Evolutionary conservation across 2,329 filamentous ascomycete species (phyloP).

Genomic region (Colletotrichum sidae): DNA sequence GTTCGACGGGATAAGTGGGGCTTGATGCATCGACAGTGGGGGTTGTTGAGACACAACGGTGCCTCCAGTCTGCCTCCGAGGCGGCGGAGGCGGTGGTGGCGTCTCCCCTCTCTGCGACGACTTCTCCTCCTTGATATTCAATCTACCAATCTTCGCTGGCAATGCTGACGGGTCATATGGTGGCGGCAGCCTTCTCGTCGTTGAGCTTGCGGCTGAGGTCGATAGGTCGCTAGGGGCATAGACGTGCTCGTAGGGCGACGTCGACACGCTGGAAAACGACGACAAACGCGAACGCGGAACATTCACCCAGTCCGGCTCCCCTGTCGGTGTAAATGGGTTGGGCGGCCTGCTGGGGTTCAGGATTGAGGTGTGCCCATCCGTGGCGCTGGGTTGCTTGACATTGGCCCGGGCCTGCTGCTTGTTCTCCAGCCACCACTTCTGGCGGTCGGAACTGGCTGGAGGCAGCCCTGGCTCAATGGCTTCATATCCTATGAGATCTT

Average conservation of each 20-base stretch:
- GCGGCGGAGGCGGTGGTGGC: conserved; percentile 60
- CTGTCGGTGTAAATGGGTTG: conserved; percentile 82
- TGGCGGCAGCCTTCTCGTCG: conserved; percentile 63
- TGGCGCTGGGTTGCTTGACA: conserved; percentile 70
- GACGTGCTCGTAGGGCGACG: conserved; percentile 69
- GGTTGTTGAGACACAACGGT: conserved; percentile 19
- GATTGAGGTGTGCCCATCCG: conserved; percentile 64
- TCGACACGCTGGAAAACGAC: conserved; percentile 67
- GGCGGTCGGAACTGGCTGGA: conserved; percentile 74
- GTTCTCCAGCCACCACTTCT: conserved; percentile 78
- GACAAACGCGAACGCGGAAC: conserved; percentile 67
- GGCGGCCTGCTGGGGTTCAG: conserved; percentile 80
- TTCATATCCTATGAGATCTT: conserved; percentile 84
- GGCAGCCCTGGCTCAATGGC: conserved; percentile 83
- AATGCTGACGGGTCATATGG: conserved; percentile 60
- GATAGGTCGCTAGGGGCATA: conserved; percentile 60
- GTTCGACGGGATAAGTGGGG: conserved; percentile 31
- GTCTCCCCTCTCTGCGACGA: conserved; percentile 44
- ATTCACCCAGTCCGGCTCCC: conserved; percentile 87
- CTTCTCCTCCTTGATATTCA: conserved; percentile 56
- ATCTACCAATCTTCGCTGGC: conserved; percentile 58
- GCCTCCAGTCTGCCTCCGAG: conserved; percentile 52
- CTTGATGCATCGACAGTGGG: conserved; percentile 23
- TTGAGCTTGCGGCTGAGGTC: conserved; percentile 58
- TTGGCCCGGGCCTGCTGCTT: conserved; percentile 80